Evolutionary conservation across 768 basidiomycete genomes (phyloP).

Genomic region (Boletus subcaerulescens): DNA sequence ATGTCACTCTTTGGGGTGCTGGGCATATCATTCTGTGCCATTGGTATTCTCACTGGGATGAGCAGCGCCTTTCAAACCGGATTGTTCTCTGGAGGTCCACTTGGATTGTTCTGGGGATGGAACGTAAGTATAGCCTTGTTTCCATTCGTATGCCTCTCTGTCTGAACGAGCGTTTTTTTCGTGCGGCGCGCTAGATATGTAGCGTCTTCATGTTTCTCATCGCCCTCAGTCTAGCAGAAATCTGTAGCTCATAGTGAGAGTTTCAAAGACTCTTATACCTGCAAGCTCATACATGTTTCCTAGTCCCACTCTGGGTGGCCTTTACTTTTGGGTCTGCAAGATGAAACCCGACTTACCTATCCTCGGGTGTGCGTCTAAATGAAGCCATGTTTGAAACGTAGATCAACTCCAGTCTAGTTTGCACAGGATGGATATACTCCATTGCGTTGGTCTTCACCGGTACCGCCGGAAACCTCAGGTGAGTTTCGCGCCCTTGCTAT

Average conservation of each 20-base stretch:
- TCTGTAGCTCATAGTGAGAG: slow-evolving; percentile 55
- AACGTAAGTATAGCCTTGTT: slow-evolving; percentile 38
- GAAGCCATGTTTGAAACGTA: not conserved
- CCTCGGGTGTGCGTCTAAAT: slow-evolving; percentile 44
- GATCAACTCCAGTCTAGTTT: slow-evolving; percentile 24
- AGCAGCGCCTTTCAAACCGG: slow-evolving; percentile 60
- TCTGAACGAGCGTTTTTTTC: not conserved
- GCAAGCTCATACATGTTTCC: slow-evolving; percentile 2
- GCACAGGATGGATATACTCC: slow-evolving; percentile 59
- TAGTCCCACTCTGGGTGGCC: slow-evolving; percentile 54
- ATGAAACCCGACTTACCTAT: slow-evolving; percentile 54
- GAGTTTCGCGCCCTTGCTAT: not conserved
- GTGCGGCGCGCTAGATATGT: slow-evolving; percentile 39
- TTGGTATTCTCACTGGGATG: slow-evolving; percentile 60
- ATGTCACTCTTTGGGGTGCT: slow-evolving; percentile 59
- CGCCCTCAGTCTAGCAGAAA: slow-evolving; percentile 54
- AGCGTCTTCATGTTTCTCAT: slow-evolving; percentile 59
- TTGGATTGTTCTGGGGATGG: slow-evolving; percentile 63
- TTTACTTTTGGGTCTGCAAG: slow-evolving; percentile 64
- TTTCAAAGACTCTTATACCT: not conserved
- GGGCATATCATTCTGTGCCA: slow-evolving; percentile 58
- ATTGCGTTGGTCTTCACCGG: slow-evolving; percentile 60
- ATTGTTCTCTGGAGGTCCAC: slow-evolving; percentile 54
- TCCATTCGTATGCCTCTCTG: not conserved
- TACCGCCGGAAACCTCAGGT: slow-evolving; percentile 57